Evolutionary conservation across 257 asterid genomes (phyloP), one percentile per base, ranked within the genome.

Genomic region (Cordia subcordata): DNA sequence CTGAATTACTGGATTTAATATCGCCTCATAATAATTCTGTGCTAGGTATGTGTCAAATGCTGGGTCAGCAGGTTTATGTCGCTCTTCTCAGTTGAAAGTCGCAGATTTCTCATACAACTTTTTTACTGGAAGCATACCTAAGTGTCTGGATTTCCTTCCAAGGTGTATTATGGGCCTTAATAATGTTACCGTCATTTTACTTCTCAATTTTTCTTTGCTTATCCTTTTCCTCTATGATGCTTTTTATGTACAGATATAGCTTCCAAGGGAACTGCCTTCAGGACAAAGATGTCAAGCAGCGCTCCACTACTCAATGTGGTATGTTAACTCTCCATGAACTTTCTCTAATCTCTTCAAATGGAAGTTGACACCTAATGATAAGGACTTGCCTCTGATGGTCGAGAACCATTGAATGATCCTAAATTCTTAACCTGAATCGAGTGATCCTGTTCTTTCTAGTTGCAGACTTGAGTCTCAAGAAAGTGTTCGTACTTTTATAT

Each of bases 211-310:
- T 21, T 65, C 33, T 61, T 40, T 50, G 61, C 16, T 60, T 50
- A 32, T 23, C 27, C 19, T 44, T 50, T 63, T 62, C 12, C 44
- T 4, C 15, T 53, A 60, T 49, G 20, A 11, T 55, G 46, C 17
- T 59, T 13, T 65, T 39, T 16, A 16, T 17, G 8, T 32, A 32
- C 27, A 90, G 98, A 59, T 62, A 83, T 44, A 85, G 92, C 68
- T 90, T 90, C 63, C 89, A 73, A 65, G 98, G 95, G 0, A 90
- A 87, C 64, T 90, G 98, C 75, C 87, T 90, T 61, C 80, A 79
- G 52, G 79, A 73, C 32, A 72, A 77, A 71, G 82, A 77, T 59
- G 71, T 74, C 37, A 85, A 75, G 67, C 98, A 85, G 66, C 94
- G 96, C 1, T 13, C 96, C 45, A 57, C 77, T 39, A 62, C 62